Conservation (phyloP, 2,329 filamentous ascomycete species). For the Aspergillus pseudoglaucus region DNA sequence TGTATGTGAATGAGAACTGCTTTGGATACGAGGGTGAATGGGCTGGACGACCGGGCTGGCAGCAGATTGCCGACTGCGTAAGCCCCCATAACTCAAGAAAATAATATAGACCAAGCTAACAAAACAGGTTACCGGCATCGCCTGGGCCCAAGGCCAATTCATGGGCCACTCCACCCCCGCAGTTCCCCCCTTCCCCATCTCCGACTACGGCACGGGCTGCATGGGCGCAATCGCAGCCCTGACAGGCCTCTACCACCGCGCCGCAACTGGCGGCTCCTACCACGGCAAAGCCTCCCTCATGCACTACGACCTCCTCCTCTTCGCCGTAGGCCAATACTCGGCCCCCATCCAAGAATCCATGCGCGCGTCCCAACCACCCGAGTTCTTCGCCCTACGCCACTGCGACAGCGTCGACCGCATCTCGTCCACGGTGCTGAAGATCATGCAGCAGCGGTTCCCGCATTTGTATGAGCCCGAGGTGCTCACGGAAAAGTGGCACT, state of each 20-base stretch:
- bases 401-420: constrained; percentile 61
- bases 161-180: constrained; percentile 34
- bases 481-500: constrained; percentile 45
- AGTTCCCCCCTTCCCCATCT: constrained; percentile 47
- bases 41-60: constrained; percentile 61
- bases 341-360: constrained; percentile 48
- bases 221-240: constrained; percentile 64
- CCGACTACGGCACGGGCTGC: constrained; percentile 63
- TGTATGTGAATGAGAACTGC: constrained; percentile 69
- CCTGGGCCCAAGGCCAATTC: constrained; percentile 38
- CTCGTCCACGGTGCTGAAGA: constrained; percentile 52
- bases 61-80: constrained; percentile 64
- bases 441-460: constrained; percentile 48
- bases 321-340: constrained; percentile 54
- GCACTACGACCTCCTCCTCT: constrained; percentile 63
- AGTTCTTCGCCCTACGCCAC: constrained; percentile 54
- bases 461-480: constrained; percentile 48
- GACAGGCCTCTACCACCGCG: constrained; percentile 56
- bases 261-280: constrained; percentile 60
- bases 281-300: constrained; percentile 58
- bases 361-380: constrained; percentile 42
- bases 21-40: constrained; percentile 62
- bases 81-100: constrained; percentile 20
- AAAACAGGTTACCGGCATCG: constrained; percentile 34
- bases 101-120: neutral